phyloP scores from a whole-genome alignment of 352 stramenopile species.

The Blastocystis hominis region DNA sequence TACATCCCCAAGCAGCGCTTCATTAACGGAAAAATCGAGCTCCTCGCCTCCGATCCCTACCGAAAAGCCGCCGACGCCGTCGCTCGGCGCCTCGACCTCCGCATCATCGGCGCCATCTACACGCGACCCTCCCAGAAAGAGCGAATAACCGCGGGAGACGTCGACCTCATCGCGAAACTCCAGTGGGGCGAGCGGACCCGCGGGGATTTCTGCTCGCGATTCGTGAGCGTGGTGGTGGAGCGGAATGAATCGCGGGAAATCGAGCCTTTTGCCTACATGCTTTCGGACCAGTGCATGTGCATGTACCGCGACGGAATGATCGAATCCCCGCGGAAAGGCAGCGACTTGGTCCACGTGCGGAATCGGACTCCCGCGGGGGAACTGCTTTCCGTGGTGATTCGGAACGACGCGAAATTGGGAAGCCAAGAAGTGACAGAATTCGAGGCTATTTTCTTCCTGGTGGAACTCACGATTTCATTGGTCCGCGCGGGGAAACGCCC shows the following conservation, averaged over 20 bases:
- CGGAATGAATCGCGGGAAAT: conserved; percentile 2
- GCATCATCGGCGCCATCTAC: conserved; percentile 19
- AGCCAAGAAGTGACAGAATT: conserved; percentile 46
- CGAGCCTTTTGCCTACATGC: conserved; percentile 32
- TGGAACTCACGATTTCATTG: conserved; percentile 34
- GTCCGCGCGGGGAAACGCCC: not conserved
- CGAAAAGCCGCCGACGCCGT: not conserved
- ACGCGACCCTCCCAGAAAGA: not conserved
- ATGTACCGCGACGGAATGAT: conserved; percentile 57
- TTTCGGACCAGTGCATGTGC: conserved; percentile 54
- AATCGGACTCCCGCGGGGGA: not conserved
- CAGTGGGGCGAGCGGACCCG: not conserved
- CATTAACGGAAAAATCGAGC: not conserved
- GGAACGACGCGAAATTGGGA: conserved; percentile 48
- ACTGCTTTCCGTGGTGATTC: conserved; percentile 26
- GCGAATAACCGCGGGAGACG: not conserved
- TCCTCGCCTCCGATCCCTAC: conserved; percentile 21
- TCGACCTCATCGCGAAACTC: conserved; percentile 2
- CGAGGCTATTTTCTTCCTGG: conserved; percentile 48
- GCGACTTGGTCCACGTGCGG: not conserved
- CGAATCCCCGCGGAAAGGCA: not conserved
- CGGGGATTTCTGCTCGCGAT: conserved; percentile 22
- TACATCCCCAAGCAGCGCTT: conserved; percentile 51
- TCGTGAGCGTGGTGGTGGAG: conserved; percentile 18
- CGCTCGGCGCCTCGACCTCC: not conserved